Base-by-base conservation (phyloP, 352 stramenopile species). In the Phytophthora fragariaefolia region DNA sequence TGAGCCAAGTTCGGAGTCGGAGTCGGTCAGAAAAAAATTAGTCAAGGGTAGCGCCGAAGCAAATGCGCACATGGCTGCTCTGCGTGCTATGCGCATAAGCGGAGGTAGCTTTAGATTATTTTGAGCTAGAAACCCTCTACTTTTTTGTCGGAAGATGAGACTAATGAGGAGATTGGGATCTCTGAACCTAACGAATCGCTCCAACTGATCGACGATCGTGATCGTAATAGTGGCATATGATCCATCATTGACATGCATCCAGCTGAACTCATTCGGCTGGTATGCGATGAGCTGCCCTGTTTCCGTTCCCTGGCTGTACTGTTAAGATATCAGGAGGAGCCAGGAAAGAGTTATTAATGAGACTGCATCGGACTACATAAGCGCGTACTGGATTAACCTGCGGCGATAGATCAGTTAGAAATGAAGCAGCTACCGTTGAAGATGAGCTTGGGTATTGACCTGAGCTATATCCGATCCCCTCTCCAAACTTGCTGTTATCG, bases 1-100 rank as follows among this genome's bases (percentile, higher is more conserved):
- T 53, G 58, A 24, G 5, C 3, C 2, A 32, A 36, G 10, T 66
- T 43, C 18, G 47, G 58, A 23, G 32, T 66, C 9, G 58, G 58
- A 7, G 10, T 58, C 1, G 17, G 30, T 2, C 23, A 8, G 1
- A n/a, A 34, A 32, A 18, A 42, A 24, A 12, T 24, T 55, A 3
- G n/a, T 58, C 5, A 57, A 58, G 26, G 58, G 47, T n/a, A 32
- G 10, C 5, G 12, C 23, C 20, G n/a, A n/a, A n/a, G n/a, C n/a
- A n/a, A n/a, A n/a, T n/a, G n/a, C n/a, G n/a, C n/a, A n/a, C n/a
- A n/a, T 64, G 40, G 38, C 40, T 0, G 18, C 24, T 20, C 12
- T 53, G 13, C 58, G 58, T 13, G 40, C 34, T 20, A 55, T 27
- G n/a, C 48, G 26, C 18, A n/a, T n/a, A 17, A 55, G 4, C 5